Percentiles rank a stretch among this genome's conserved stretches.
Conservation (phyloP, 805 yeast species). For the Candida nitratophila region DNA sequence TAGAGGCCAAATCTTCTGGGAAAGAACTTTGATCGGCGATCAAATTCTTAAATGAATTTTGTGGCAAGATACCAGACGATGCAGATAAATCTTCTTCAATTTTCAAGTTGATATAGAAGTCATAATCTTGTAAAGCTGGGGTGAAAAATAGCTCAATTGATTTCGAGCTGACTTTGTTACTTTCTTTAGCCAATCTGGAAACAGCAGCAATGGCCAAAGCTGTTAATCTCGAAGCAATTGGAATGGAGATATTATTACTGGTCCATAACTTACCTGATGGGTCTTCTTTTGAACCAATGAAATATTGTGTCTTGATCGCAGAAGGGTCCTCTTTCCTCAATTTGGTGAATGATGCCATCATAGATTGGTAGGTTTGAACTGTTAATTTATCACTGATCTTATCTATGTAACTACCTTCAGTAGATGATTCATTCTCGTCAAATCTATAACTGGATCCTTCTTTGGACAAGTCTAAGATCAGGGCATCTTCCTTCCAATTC, state of each 20-base stretch:
- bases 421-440: slow-evolving; percentile 13
- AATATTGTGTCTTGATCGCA: slow-evolving; percentile 70
- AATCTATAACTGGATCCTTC: slow-evolving; percentile 16
- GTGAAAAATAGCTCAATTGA: slow-evolving; percentile 57
- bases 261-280: slow-evolving; percentile 81
- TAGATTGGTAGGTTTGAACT: slow-evolving; percentile 51
- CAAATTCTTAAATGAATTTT: slow-evolving; percentile 56
- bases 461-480: slow-evolving; percentile 69
- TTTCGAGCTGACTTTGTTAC: slow-evolving; percentile 24
- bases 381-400: slow-evolving; percentile 56
- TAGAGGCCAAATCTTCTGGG: slow-evolving; percentile 27
- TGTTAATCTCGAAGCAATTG: slow-evolving; percentile 83
- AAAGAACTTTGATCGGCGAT: slow-evolving; percentile 31
- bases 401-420: slow-evolving; percentile 24
- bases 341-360: slow-evolving; percentile 57
- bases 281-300: slow-evolving; percentile 78
- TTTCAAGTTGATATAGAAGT: slow-evolving; percentile 62
- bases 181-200: slow-evolving; percentile 34
- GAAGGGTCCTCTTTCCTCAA: slow-evolving; percentile 76
- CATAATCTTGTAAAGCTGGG: slow-evolving; percentile 80
- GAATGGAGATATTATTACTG: slow-evolving; percentile 38
- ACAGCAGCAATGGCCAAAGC: slow-evolving; percentile 76
- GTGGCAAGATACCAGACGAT: slow-evolving; percentile 50
- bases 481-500: slow-evolving; percentile 92
- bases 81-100: slow-evolving; percentile 32